These are phyloP conservation scores for Coffea canephora DNA, from an alignment of 257 asterid genomes.

Conservation along the genomic window DNA sequence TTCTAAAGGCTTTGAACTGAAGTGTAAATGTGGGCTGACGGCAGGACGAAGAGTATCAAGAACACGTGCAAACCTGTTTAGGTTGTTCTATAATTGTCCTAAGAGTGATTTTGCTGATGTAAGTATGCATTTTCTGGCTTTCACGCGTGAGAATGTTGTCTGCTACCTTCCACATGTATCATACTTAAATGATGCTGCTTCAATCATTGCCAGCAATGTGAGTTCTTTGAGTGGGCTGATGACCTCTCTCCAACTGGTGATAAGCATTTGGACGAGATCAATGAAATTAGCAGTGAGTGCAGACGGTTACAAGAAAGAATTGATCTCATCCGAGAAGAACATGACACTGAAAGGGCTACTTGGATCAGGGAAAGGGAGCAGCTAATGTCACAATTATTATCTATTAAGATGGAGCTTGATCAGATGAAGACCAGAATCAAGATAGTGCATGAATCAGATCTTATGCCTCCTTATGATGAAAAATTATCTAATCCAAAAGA, in stretches of 20 bases:
- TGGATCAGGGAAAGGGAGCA: neutral
- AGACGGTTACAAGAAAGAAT: neutral
- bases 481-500: neutral
- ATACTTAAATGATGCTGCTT: neutral
- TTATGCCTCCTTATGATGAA: neutral
- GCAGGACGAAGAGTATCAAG: neutral
- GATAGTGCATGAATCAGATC: neutral
- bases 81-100: conserved; percentile 1
- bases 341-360: neutral
- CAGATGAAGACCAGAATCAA: neutral
- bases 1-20: neutral
- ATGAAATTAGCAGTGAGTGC: conserved; percentile 2
- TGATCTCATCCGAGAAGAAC: conserved; percentile 2
- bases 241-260: neutral
- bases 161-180: neutral
- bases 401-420: neutral
- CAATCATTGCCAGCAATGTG: neutral
- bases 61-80: neutral
- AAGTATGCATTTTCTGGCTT: neutral
- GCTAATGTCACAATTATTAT: neutral
- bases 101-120: neutral
- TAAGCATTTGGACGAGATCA: neutral
- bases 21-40: neutral
- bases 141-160: neutral
- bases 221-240: conserved; percentile 8